Evolutionary conservation across 2,329 filamentous ascomycete genomes (phyloP).

Genomic region (Epichloe amarillans): DNA sequence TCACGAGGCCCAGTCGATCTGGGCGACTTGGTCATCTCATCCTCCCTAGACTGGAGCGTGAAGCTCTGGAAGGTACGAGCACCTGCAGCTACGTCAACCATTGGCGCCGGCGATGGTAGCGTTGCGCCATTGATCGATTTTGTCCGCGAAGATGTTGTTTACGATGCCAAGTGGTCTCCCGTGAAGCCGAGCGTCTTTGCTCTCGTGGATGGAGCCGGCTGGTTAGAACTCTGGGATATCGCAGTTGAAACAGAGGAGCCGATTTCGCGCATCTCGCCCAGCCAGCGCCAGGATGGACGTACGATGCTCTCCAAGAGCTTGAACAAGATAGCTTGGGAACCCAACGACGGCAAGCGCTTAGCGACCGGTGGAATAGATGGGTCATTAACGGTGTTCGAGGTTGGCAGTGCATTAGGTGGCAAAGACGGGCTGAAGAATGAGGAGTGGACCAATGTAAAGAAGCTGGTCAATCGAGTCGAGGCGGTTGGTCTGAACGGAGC

Average conservation of each 20-base stretch:
- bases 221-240: slow-evolving; percentile 90
- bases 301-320: slow-evolving; percentile 70
- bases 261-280: slow-evolving; percentile 65
- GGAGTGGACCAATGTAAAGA: slow-evolving; percentile 90
- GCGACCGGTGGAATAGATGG: slow-evolving; percentile 90
- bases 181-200: slow-evolving; percentile 90
- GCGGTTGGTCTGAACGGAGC: slow-evolving; percentile 38
- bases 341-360: slow-evolving; percentile 70
- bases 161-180: slow-evolving; percentile 91
- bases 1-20: slow-evolving; percentile 85
- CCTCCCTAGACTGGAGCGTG: slow-evolving; percentile 90
- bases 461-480: slow-evolving; percentile 67
- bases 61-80: slow-evolving; percentile 92
- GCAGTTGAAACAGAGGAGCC: slow-evolving; percentile 88
- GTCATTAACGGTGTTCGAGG: slow-evolving; percentile 83
- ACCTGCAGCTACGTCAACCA: slow-evolving; percentile 57
- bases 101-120: slow-evolving; percentile 34
- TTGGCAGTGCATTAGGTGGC: slow-evolving; percentile 70
- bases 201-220: slow-evolving; percentile 83
- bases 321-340: slow-evolving; percentile 93
- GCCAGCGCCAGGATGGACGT: slow-evolving; percentile 47
- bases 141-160: slow-evolving; percentile 88
- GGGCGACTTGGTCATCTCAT: slow-evolving; percentile 84
- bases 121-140: slow-evolving; percentile 77
- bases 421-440: slow-evolving; percentile 71